Evolutionary conservation across 148 eudicot genomes (phyloP).

Genomic region (Camellia japonica): DNA sequence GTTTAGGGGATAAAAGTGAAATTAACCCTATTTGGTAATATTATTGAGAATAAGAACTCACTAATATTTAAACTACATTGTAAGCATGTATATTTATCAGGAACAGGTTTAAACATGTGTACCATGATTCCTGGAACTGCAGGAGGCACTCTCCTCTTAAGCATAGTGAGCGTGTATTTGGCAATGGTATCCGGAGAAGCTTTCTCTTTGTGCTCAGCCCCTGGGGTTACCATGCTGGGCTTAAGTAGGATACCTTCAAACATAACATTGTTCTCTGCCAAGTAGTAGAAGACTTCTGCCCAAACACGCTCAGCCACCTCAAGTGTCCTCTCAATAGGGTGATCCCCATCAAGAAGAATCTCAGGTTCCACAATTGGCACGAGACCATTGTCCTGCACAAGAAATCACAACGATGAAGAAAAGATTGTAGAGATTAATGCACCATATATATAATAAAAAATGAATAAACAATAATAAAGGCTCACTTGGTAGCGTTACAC

Average conservation of each 20-base stretch:
- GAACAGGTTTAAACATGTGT: slow-evolving; percentile 15
- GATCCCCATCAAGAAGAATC: slow-evolving; percentile 97
- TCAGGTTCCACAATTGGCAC: slow-evolving; percentile 98
- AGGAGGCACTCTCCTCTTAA: slow-evolving; percentile 91
- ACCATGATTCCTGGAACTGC: slow-evolving; percentile 99
- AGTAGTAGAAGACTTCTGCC: slow-evolving; percentile 91
- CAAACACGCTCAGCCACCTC: slow-evolving; percentile 89
- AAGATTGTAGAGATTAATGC: neutral
- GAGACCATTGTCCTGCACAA: slow-evolving; percentile 79
- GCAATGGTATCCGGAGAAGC: slow-evolving; percentile 91
- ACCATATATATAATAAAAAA: neutral
- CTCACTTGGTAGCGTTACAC: too few species aligned
- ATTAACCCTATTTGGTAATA: too few species aligned
- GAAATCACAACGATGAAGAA: neutral
- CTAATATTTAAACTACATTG: neutral
- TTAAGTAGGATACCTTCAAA: slow-evolving; percentile 93
- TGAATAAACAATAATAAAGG: neutral
- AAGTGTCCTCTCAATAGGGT: slow-evolving; percentile 81
- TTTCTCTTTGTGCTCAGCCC: slow-evolving; percentile 89
- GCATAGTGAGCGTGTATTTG: slow-evolving; percentile 75
- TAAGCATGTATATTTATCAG: neutral
- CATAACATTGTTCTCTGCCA: slow-evolving; percentile 79
- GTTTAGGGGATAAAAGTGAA: too few species aligned
- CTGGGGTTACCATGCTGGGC: slow-evolving; percentile 99
- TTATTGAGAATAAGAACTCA: neutral